Percentiles rank a stretch among this genome's conserved stretches.
These are phyloP conservation scores for Eucalyptus decipiens DNA, from an alignment of 345 rosid genomes.

Conservation along the genomic window DNA sequence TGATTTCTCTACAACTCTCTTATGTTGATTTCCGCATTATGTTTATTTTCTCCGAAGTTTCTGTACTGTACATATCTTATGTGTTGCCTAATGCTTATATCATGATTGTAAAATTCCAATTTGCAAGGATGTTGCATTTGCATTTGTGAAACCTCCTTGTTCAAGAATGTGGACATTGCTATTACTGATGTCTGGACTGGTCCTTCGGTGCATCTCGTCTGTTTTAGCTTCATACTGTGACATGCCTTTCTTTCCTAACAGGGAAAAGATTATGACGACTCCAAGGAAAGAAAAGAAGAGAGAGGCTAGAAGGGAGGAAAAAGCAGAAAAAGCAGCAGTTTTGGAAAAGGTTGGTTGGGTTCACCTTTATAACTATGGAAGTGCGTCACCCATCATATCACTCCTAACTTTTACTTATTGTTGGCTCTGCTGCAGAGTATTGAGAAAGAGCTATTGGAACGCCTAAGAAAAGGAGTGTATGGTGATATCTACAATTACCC, in stretches of 20 bases:
- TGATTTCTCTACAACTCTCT: not conserved
- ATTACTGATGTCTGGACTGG: not conserved
- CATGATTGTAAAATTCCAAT: not conserved
- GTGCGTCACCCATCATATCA: not conserved
- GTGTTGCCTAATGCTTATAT: not conserved
- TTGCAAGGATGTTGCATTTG: not conserved
- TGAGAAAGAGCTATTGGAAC: slow-evolving; percentile 73
- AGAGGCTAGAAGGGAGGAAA: slow-evolving; percentile 75
- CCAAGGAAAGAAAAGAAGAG: slow-evolving; percentile 64
- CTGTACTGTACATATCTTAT: not conserved
- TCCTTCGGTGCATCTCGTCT: not conserved
- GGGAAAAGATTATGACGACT: slow-evolving; percentile 58
- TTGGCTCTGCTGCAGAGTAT: slow-evolving; percentile 42
- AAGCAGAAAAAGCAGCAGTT: slow-evolving; percentile 75
- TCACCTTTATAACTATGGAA: not conserved
- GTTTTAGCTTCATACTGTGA: not conserved
- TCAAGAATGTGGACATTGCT: not conserved
- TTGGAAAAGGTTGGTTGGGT: slow-evolving; percentile 54
- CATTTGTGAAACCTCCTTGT: not conserved
- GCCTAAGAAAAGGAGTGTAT: slow-evolving; percentile 63
- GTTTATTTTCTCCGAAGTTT: not conserved
- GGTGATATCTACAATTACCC: slow-evolving; percentile 65
- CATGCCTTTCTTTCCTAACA: not conserved
- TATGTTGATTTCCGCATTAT: not conserved
- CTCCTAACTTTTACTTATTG: not conserved